These are phyloP conservation scores for Oryza coarctata DNA, from an alignment of 176 grass and related monocot species.

Conservation along the genomic window DNA sequence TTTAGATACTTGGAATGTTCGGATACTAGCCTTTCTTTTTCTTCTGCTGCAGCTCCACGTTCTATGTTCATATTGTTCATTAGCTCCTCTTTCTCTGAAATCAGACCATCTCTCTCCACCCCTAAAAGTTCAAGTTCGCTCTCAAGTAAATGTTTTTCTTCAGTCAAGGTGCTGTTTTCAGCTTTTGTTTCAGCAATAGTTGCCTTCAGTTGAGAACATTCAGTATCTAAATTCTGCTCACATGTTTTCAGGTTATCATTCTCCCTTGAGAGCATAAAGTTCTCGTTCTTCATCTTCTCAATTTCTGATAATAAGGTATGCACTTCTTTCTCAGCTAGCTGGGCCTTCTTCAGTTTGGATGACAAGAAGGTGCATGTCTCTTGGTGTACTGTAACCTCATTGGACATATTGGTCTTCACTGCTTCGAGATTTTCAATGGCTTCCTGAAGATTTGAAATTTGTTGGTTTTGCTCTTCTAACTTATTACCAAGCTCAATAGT, in stretches of 20 bases:
- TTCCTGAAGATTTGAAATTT: constrained; percentile 50
- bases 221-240: constrained; percentile 45
- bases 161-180: constrained; percentile 50
- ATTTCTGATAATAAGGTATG: constrained; percentile 47
- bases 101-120: constrained; percentile 41
- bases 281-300: constrained; percentile 56
- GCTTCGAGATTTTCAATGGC: constrained; percentile 28
- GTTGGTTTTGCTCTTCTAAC: constrained; percentile 46
- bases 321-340: constrained; percentile 37
- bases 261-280: constrained; percentile 36
- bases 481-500: constrained; percentile 41
- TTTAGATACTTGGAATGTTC: constrained; percentile 43
- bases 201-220: constrained; percentile 43
- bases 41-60: constrained; percentile 31
- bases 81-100: constrained; percentile 46
- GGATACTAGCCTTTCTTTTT: constrained; percentile 37
- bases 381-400: constrained; percentile 28
- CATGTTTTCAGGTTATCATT: constrained; percentile 44
- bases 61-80: constrained; percentile 38
- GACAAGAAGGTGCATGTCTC: constrained; percentile 38
- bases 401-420: constrained; percentile 37
- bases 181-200: constrained; percentile 31
- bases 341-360: constrained; percentile 43
- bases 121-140: constrained; percentile 39
- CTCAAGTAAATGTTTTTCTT: constrained; percentile 41